phyloP scores from a whole-genome alignment of 495 filamentous ascomycete genomes.

The Neurospora sp. region DNA sequence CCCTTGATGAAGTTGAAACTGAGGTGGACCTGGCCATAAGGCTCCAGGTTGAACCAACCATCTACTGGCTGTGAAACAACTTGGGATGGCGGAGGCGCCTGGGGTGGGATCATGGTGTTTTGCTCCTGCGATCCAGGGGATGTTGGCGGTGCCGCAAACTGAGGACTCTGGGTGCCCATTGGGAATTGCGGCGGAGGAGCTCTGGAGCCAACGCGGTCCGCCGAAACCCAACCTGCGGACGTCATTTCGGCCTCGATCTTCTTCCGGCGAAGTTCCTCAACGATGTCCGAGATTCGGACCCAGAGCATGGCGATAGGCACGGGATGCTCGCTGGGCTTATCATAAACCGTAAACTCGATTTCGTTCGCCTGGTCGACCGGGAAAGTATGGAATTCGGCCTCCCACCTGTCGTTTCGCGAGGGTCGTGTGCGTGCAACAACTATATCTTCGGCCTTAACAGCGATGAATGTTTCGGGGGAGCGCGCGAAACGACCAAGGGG shows the following conservation, averaged over 20 bases:
- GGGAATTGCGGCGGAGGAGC: constrained; percentile 41
- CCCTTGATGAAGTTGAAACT: constrained; percentile 78
- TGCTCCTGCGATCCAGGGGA: constrained; percentile 20
- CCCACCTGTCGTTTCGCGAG: constrained; percentile 80
- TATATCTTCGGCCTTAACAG: constrained; percentile 91
- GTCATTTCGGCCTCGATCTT: constrained; percentile 93
- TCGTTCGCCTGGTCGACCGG: constrained; percentile 98
- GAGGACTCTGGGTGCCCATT: constrained; percentile 35
- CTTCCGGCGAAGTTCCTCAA: constrained; percentile 93
- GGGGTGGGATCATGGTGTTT: constrained; percentile 9
- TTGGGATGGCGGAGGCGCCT: constrained; percentile 19
- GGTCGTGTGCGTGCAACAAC: constrained; percentile 81
- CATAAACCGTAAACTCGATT: constrained; percentile 94
- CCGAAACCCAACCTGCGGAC: constrained; percentile 88
- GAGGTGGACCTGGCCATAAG: constrained; percentile 73
- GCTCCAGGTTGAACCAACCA: constrained; percentile 94
- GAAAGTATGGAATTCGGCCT: constrained; percentile 79
- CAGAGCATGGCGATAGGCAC: constrained; percentile 92
- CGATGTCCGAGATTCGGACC: constrained; percentile 94
- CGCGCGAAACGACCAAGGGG: constrained; percentile 76
- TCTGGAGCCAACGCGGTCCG: constrained; percentile 74
- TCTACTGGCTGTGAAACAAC: constrained; percentile 66
- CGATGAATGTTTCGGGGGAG: constrained; percentile 87
- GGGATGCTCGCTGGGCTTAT: constrained; percentile 81
- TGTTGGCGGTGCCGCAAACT: constrained; percentile 32